phyloP scores from a whole-genome alignment of 2,329 filamentous ascomycete genomes.

The Trichothecium sympodiale region DNA sequence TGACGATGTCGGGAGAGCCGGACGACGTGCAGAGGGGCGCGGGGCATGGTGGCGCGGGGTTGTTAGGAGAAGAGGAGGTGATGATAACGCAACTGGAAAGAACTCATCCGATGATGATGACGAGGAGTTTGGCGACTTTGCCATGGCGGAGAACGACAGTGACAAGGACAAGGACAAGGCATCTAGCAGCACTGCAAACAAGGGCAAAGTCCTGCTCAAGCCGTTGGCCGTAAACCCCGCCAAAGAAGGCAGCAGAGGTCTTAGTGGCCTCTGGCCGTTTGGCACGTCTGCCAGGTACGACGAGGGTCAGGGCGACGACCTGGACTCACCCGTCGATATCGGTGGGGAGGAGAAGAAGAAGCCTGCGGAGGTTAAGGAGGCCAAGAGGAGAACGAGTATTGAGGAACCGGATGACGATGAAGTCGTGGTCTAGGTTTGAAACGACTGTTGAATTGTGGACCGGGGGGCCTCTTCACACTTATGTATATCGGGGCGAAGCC shows the following conservation, averaged over 20 bases:
- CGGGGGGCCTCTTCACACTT: too few species aligned
- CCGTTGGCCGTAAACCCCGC: conserved; percentile 43
- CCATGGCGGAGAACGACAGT: conserved; percentile 47
- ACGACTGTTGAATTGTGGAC: too few species aligned
- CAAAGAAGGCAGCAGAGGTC: conserved; percentile 25
- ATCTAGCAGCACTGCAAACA: conserved; percentile 12
- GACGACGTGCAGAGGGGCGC: conserved; percentile 16
- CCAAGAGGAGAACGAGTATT: conserved; percentile 43
- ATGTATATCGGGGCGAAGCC: too few species aligned
- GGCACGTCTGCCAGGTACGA: conserved; percentile 21
- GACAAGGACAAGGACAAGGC: conserved; percentile 18
- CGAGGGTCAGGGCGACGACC: conserved; percentile 16
- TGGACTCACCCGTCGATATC: conserved; percentile 1
- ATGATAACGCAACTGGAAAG: conserved; percentile 23
- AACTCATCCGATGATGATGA: conserved; percentile 34
- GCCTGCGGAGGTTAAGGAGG: conserved; percentile 35
- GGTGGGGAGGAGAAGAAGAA: background rate
- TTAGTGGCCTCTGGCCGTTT: conserved; percentile 49
- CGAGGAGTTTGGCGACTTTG: conserved; percentile 57
- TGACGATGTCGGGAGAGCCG: conserved; percentile 9
- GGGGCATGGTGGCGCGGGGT: conserved; percentile 40
- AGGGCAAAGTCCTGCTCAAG: conserved; percentile 34
- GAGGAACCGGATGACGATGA: conserved; percentile 48
- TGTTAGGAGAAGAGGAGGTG: conserved; percentile 29
- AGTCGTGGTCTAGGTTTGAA: conserved; percentile 21